These are phyloP conservation scores for Blumeriella jaapii DNA, from an alignment of 2,329 filamentous ascomycete genomes.

Conservation along the genomic window DNA sequence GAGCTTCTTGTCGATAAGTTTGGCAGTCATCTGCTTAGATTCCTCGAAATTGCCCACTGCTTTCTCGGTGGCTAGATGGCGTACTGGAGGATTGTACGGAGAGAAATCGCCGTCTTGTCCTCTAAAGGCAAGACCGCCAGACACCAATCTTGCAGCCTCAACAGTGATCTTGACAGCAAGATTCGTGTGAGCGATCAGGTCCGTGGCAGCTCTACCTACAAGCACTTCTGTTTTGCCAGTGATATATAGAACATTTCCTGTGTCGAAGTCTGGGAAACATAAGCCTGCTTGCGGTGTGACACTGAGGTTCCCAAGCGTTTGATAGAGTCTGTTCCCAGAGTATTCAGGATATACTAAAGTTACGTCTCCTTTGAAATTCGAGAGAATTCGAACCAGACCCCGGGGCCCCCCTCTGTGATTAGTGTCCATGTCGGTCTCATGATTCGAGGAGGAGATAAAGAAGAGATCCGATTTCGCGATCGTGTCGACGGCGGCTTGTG, in stretches of 20 bases:
- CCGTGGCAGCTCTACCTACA: constrained; percentile 48
- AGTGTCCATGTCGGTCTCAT: constrained; percentile 61
- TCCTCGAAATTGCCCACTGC: constrained; percentile 5
- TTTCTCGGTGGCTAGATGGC: constrained; percentile 51
- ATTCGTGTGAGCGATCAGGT: constrained; percentile 55
- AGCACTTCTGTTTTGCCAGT: constrained; percentile 60
- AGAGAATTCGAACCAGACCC: constrained; percentile 61
- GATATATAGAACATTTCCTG: constrained; percentile 58
- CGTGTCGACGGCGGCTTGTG: constrained; percentile 32
- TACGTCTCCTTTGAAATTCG: constrained; percentile 36
- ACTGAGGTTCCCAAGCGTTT: constrained; percentile 68
- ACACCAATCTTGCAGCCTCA: constrained; percentile 48
- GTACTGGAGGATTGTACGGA: constrained; percentile 69
- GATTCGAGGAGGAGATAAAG: constrained; percentile 61
- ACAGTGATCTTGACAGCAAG: constrained; percentile 61
- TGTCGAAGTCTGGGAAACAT: constrained; percentile 62
- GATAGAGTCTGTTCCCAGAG: constrained; percentile 74
- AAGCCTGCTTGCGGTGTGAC: constrained; percentile 57
- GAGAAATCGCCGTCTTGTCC: constrained; percentile 47
- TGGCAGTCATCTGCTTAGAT: constrained; percentile 31
- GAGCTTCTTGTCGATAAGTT: constrained; percentile 42
- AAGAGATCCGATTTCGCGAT: constrained; percentile 59
- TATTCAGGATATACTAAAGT: constrained; percentile 65
- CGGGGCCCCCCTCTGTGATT: constrained; percentile 67
- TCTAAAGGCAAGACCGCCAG: constrained; percentile 55